Base-by-base conservation (phyloP, 2,329 filamentous ascomycete genomes). In the Neofusicoccum sp. region DNA sequence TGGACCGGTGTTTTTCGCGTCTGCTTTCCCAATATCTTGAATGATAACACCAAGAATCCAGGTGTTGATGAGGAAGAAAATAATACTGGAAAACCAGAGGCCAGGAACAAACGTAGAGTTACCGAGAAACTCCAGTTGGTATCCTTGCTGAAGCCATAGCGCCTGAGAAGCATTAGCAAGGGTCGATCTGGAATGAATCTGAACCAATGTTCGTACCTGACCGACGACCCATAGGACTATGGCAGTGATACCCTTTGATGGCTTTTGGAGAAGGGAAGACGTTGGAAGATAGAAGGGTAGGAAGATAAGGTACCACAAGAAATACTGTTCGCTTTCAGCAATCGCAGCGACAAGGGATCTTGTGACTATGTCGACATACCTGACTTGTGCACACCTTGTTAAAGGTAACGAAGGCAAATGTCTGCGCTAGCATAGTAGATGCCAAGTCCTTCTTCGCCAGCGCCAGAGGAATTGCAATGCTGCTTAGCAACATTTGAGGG, bases 301-400 rank as follows among this genome's bases (percentile, higher is more conserved):
- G 69, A 99, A 91, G 67, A 97, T 87, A 77, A 97, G 88, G 77
- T 99, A 98, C 95, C 95, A 99, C 56, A 99, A 85, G 76, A 99
- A 99, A 76, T 99, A 99, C 92, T 97, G 56, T 4, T 7, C 7
- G 5, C 28, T 54, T 36, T 65, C 45, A 65, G 58, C 52, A 47
- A 6, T 44, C 12, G 11, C 11, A 4, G 6, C 6, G 33, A 11
- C 14, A 3, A 43, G 9, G 7, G 5, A 12, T 11, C 5, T 37
- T 11, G 36, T 28, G 14, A 28, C 22, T 7, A 11, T 2, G 22
- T 16, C 8, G 12, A 43, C 84, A 67, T 84, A 95, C 92, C 85
- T 98, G 94, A 72, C 93, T 97, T 3, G 95, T 99, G 83, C 94
- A 98, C 66, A 99, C 95, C 80, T 99, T 99, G 80, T 99, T 99